Percentiles rank a stretch among this genome's conserved stretches.
Conservation (phyloP, 805 yeast species). For the Kodamaea kakaduensis region DNA sequence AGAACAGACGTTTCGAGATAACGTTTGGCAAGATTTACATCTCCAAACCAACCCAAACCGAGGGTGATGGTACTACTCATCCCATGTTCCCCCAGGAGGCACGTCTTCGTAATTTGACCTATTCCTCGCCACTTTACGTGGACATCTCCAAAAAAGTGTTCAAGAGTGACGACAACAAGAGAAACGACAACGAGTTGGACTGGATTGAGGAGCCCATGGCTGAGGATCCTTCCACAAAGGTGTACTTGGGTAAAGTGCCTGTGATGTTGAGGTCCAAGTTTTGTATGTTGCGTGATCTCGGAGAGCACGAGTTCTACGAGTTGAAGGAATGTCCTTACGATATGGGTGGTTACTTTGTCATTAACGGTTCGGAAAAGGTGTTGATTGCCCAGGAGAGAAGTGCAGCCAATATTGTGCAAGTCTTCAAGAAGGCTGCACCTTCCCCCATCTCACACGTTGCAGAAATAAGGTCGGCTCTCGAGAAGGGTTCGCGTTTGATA, state of each 20-base stretch:
- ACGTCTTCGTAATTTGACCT: conserved; percentile 89
- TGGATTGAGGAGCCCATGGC: conserved; percentile 53
- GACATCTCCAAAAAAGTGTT: conserved; percentile 91
- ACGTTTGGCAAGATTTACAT: conserved; percentile 96
- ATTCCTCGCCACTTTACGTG: conserved; percentile 92
- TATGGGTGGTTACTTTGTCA: conserved; percentile 99
- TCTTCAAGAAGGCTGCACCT: conserved; percentile 95
- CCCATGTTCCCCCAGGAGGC: conserved; percentile 99
- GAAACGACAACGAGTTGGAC: conserved; percentile 40
- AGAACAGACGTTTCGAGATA: conserved; percentile 90
- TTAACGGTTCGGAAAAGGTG: conserved; percentile 97
- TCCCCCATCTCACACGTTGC: conserved; percentile 95
- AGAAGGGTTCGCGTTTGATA: conserved; percentile 93
- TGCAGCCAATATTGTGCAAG: conserved; percentile 98
- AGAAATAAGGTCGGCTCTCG: conserved; percentile 93
- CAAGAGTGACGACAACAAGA: conserved; percentile 70
- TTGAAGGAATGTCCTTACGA: conserved; percentile 98
- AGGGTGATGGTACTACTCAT: conserved; percentile 99
- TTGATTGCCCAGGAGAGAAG: conserved; percentile 97
- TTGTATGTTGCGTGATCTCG: conserved; percentile 85
- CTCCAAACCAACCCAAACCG: conserved; percentile 97
- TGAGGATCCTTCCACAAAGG: conserved; percentile 65
- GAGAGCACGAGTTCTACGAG: conserved; percentile 91
- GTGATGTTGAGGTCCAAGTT: conserved; percentile 96
- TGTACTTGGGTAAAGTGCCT: conserved; percentile 94